These are phyloP conservation scores for Syncephalastrum racemosum DNA, from an alignment of 371 early-diverging fungal genomes.

Conservation along the genomic window DNA sequence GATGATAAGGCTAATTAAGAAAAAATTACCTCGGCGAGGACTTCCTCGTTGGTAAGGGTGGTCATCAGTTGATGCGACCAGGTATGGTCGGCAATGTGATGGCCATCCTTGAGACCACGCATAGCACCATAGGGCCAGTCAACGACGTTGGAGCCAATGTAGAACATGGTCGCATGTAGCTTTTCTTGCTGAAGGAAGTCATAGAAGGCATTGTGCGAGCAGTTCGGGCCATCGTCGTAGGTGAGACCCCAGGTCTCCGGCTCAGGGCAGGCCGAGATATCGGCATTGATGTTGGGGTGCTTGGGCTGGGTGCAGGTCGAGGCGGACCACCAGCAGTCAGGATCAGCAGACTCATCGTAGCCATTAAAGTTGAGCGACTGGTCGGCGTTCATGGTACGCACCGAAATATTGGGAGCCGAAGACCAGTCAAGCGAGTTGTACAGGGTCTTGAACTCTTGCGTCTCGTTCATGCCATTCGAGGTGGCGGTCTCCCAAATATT, in stretches of 20 bases:
- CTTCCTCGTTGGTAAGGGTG: conserved; percentile 50
- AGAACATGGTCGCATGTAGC: conserved; percentile 48
- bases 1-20: too few species aligned
- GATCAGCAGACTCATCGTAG: conserved; percentile 33
- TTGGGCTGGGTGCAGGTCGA: conserved; percentile 36
- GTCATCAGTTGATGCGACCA: conserved; percentile 62
- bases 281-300: conserved; percentile 26
- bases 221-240: conserved; percentile 48
- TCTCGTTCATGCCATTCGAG: conserved; percentile 38
- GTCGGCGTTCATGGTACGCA: conserved; percentile 20
- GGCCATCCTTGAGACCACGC: conserved; percentile 50
- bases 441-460: conserved; percentile 33
- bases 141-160: conserved; percentile 47
- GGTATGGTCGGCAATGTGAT: conserved; percentile 49
- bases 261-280: conserved; percentile 39
- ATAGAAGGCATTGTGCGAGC: conserved; percentile 48
- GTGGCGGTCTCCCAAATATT: conserved; percentile 38
- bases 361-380: conserved; percentile 33
- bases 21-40: conserved; percentile 21
- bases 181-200: conserved; percentile 34
- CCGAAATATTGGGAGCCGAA: conserved; percentile 30
- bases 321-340: conserved; percentile 47
- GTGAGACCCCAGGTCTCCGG: conserved; percentile 45
- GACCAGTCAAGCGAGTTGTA: conserved; percentile 44
- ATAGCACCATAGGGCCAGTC: conserved; percentile 49